Evolutionary conservation across 2,329 filamentous ascomycete genomes (phyloP).

Genomic region (Calonectria hongkongensis): DNA sequence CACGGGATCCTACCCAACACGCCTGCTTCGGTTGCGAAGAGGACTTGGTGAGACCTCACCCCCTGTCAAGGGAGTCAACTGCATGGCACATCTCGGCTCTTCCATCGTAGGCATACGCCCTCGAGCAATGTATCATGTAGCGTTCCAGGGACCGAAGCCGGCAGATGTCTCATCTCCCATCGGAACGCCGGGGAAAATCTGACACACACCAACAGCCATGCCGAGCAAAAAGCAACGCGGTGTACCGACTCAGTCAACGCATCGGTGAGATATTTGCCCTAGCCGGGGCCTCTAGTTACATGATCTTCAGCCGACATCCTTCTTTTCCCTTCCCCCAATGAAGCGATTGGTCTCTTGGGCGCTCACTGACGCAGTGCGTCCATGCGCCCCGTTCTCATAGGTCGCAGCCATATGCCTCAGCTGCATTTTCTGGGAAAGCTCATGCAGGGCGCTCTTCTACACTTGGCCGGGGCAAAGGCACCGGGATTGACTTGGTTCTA

Average conservation of each 20-base stretch:
- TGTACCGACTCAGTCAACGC: constrained; percentile 31
- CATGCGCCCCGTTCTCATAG: constrained; percentile 36
- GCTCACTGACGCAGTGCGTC: constrained; percentile 38
- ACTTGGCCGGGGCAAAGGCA: constrained; percentile 37
- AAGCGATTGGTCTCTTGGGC: constrained; percentile 34
- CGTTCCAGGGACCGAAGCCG: constrained; percentile 18
- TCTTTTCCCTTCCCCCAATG: constrained; percentile 45
- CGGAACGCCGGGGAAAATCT: constrained; percentile 37
- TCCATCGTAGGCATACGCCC: constrained; percentile 15
- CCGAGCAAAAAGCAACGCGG: constrained; percentile 46
- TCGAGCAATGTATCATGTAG: constrained; percentile 28
- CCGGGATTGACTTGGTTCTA: constrained; percentile 37
- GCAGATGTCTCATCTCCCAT: constrained; percentile 33
- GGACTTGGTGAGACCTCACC: constrained; percentile 32
- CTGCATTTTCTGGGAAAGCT: constrained; percentile 35
- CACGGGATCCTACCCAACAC: constrained; percentile 45
- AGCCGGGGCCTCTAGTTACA: constrained; percentile 33
- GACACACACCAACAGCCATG: constrained; percentile 33
- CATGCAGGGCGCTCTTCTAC: constrained; percentile 45
- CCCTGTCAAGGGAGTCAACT: constrained; percentile 32
- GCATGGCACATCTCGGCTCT: constrained; percentile 26
- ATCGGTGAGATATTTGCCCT: constrained; percentile 35
- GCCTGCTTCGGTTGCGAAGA: constrained; percentile 39
- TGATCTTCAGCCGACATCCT: constrained; percentile 36
- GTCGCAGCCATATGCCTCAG: constrained; percentile 34